Evolutionary conservation across 2,329 filamentous ascomycete species (phyloP), one percentile per base, ranked within the genome.

Genomic region (Colletotrichum paranaense): DNA sequence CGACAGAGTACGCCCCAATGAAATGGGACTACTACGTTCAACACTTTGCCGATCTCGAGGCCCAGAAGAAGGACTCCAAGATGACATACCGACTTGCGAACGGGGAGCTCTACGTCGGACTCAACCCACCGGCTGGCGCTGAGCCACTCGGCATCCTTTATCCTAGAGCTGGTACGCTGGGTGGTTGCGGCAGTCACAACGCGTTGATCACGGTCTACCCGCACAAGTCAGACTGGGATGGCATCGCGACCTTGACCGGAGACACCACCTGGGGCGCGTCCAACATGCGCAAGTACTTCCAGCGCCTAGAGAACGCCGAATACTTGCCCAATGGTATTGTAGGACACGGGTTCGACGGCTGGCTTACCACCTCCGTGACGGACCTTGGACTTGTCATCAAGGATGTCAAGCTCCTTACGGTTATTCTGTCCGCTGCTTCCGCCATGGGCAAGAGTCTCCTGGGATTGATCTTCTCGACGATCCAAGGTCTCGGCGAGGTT

Each of bases 281-380:
- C 5, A 90, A 90, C 73, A 92, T 93, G 90, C 85, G 90, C 72
- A 82, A 86, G 74, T 91, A 92, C 80, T 89, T 89, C 70, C 79
- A 84, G 76, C 87, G 85, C 76, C 79, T 92, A 12, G 91, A 93
- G 81, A 84, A 85, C 58, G 88, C 88, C 81, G 77, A 84, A 32
- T 90, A 92, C 78, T 80, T 89, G 3, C 81, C 84, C 4, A 81
- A 80, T 60, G 83, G 82, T 24, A 73, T 84, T 9, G 52, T 80
- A 26, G 88, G 87, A 3, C 89, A 91, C 76, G 90, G 89, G 2
- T 89, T 86, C 75, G 79, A 86, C 59, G 89, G 89, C 7, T 91
- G 88, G 88, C 82, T 90, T 19, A 81, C 80, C 19, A 74, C 74
- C 24, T 72, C 42, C 28, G 64, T 74, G 14, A 75, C 72, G 1